Conservation (phyloP, 306 rosid species). For the Clitoria ternatea region DNA sequence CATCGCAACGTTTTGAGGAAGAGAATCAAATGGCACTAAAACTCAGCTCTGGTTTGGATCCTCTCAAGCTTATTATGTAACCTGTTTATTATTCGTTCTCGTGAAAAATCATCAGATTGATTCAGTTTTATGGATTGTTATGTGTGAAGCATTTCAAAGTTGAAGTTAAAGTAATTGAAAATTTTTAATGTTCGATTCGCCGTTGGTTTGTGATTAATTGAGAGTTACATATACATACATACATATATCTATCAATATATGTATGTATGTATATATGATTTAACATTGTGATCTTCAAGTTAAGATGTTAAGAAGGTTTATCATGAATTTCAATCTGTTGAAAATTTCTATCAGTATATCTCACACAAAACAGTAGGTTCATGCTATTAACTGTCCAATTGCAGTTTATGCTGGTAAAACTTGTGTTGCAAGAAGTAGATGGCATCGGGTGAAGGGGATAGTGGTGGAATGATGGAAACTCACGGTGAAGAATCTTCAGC, state of each 20-base stretch:
- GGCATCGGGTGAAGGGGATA: conserved; percentile 45
- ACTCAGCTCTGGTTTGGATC: conserved; percentile 6
- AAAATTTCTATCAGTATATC: not conserved
- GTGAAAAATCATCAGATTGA: not conserved
- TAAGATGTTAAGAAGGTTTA: not conserved
- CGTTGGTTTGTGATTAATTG: not conserved
- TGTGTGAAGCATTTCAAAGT: conserved; percentile 8
- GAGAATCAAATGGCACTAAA: not conserved
- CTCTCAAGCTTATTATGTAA: not conserved
- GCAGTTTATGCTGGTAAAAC: conserved; percentile 36
- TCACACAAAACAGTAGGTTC: not conserved
- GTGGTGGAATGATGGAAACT: conserved; percentile 29
- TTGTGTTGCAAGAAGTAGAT: conserved; percentile 24
- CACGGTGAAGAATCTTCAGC: conserved; percentile 32
- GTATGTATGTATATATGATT: not conserved
- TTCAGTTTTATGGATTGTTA: conserved; percentile 1
- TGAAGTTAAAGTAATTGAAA: conserved; percentile 5
- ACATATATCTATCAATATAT: too few species aligned
- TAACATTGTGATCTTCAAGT: not conserved
- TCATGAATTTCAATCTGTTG: not conserved
- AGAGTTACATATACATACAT: too few species aligned
- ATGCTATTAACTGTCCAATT: conserved; percentile 10
- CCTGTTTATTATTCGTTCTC: not conserved
- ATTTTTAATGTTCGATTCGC: not conserved
- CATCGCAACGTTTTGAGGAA: not conserved